A percentile compares a stretch with the other conserved stretches of the same genome.
These are phyloP conservation scores for Penicillium sp. DNA, from an alignment of 2,329 filamentous ascomycete genomes.

Conservation along the genomic window DNA sequence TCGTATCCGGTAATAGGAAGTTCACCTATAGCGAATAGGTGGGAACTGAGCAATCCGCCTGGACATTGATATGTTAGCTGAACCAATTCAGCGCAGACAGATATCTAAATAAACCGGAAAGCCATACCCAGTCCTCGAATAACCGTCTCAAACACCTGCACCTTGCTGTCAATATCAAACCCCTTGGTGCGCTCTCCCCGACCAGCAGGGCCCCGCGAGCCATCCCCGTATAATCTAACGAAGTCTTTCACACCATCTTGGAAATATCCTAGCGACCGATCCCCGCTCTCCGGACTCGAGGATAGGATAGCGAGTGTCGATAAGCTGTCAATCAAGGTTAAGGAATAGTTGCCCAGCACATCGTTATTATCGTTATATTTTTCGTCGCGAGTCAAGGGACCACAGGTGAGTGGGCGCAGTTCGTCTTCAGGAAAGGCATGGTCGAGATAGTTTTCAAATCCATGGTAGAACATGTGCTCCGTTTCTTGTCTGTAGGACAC, in stretches of 20 bases:
- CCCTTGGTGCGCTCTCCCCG: conserved; percentile 72
- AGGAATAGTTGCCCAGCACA: conserved; percentile 92
- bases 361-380: conserved; percentile 88
- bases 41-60: conserved; percentile 86
- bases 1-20: conserved; percentile 81
- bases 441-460: conserved; percentile 91
- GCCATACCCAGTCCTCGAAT: conserved; percentile 69
- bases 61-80: conserved; percentile 5
- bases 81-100: background rate
- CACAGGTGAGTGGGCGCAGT: conserved; percentile 82
- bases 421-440: conserved; percentile 96
- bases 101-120: background rate
- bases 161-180: conserved; percentile 96
- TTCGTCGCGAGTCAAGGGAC: conserved; percentile 79
- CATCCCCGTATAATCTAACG: conserved; percentile 84
- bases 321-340: conserved; percentile 92
- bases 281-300: conserved; percentile 57
- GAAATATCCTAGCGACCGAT: conserved; percentile 70
- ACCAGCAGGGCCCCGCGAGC: conserved; percentile 66
- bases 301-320: conserved; percentile 92
- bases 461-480: conserved; percentile 88
- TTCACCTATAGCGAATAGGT: conserved; percentile 88
- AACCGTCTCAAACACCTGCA: conserved; percentile 97
- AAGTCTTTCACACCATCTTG: conserved; percentile 76
- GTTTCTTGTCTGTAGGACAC: conserved; percentile 42